phyloP scores from a whole-genome alignment of 2,329 filamentous ascomycete genomes.

The Aspergillus fructus region DNA sequence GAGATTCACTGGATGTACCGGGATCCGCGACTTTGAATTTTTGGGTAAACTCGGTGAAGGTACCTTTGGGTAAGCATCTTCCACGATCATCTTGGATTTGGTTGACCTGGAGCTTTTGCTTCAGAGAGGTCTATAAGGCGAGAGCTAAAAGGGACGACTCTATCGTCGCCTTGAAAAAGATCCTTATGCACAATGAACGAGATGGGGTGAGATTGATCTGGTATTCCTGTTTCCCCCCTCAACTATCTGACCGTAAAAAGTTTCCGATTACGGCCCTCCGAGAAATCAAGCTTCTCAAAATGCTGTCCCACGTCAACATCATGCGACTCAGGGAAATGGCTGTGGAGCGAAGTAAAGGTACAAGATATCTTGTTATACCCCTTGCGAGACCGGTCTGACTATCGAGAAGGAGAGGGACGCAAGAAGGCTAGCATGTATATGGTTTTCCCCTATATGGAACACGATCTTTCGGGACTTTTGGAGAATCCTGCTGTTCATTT shows the following conservation, averaged over 20 bases:
- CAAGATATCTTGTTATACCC: conserved; percentile 22
- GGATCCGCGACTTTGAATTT: conserved; percentile 43
- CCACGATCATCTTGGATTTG: not conserved
- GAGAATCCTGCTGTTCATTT: conserved; percentile 91
- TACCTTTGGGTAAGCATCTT: conserved; percentile 73
- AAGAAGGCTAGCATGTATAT: conserved; percentile 88
- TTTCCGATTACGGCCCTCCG: conserved; percentile 98
- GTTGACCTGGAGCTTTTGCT: conserved; percentile 15
- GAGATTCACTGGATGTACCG: conserved; percentile 80
- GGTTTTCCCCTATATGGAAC: conserved; percentile 98
- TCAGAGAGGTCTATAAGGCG: conserved; percentile 86
- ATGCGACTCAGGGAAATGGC: conserved; percentile 92
- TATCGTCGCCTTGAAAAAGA: conserved; percentile 92
- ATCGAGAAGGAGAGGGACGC: conserved; percentile 65
- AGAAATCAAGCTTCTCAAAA: conserved; percentile 96
- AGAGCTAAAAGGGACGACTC: conserved; percentile 71
- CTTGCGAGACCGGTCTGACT: conserved; percentile 18
- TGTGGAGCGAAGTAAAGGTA: conserved; percentile 71
- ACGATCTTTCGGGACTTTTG: conserved; percentile 93
- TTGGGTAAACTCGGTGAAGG: conserved; percentile 74
- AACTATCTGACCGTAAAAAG: conserved; percentile 45
- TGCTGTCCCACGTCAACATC: conserved; percentile 88
- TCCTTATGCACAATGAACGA: conserved; percentile 99
- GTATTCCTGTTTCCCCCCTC: not conserved
- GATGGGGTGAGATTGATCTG: conserved; percentile 69